These are phyloP conservation scores for Recurvomyces mirabilis DNA, from an alignment of 495 filamentous ascomycete species.

Conservation along the genomic window DNA sequence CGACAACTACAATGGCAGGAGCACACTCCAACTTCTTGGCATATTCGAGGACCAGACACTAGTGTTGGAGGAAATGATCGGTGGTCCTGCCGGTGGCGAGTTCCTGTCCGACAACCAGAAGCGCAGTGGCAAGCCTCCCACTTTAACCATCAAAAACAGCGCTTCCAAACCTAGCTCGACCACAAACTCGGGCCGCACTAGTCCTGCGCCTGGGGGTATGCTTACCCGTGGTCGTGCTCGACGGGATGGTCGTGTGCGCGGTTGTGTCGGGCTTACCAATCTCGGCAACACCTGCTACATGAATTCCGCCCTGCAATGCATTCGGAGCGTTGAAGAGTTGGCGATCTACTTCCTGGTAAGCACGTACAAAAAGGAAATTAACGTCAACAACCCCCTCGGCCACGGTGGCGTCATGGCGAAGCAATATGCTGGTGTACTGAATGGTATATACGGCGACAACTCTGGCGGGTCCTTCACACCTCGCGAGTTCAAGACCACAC, in stretches of 20 bases:
- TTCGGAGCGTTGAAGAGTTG: constrained; percentile 82
- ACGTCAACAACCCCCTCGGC: constrained; percentile 68
- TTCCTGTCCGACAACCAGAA: constrained; percentile 48
- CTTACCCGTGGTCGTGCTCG: constrained; percentile 58
- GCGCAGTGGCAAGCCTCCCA: background rate
- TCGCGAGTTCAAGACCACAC: constrained; percentile 62
- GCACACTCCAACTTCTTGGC: constrained; percentile 50
- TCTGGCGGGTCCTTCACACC: constrained; percentile 56
- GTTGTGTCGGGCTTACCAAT: constrained; percentile 74
- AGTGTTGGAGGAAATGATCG: constrained; percentile 66
- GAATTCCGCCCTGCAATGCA: constrained; percentile 92
- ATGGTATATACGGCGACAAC: constrained; percentile 57
- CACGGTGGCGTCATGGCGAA: constrained; percentile 75
- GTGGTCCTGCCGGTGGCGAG: constrained; percentile 41
- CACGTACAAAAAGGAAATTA: constrained; percentile 68
- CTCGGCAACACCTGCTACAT: constrained; percentile 97
- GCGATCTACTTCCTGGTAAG: constrained; percentile 74
- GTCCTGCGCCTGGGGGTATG: constrained; percentile 42
- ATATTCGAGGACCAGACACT: constrained; percentile 57
- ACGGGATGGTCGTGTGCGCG: constrained; percentile 51
- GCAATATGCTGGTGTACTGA: constrained; percentile 62
- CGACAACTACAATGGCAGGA: constrained; percentile 62
- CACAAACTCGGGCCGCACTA: constrained; percentile 48
- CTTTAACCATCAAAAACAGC: constrained; percentile 4
- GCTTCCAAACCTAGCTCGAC: constrained; percentile 14